These are phyloP conservation scores for Bathelium albidoporum DNA, from an alignment of 495 filamentous ascomycete genomes.

Conservation along the genomic window DNA sequence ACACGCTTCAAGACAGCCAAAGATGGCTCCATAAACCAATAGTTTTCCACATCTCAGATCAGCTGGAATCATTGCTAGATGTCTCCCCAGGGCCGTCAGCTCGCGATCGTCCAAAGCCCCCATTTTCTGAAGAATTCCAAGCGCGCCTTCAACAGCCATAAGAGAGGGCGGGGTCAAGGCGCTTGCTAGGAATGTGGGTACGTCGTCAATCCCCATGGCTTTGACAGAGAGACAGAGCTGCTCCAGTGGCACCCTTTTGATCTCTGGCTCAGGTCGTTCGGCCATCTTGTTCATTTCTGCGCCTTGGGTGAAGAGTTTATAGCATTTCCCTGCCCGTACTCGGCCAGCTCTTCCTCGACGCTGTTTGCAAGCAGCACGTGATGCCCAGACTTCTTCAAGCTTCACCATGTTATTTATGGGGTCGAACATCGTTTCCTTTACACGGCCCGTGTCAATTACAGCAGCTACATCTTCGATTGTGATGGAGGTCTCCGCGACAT, in stretches of 20 bases:
- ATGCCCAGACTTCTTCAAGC: slow-evolving; percentile 91
- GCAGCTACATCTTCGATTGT: slow-evolving; percentile 96
- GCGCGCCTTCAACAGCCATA: slow-evolving; percentile 73
- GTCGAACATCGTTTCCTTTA: slow-evolving; percentile 95
- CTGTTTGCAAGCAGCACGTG: slow-evolving; percentile 88
- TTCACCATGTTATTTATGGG: slow-evolving; percentile 88
- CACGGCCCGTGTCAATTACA: slow-evolving; percentile 87
- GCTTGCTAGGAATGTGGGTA: slow-evolving; percentile 68
- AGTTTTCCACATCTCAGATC: slow-evolving; percentile 89
- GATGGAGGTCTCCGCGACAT: slow-evolving; percentile 96
- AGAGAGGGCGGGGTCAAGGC: slow-evolving; percentile 81
- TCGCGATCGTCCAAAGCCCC: slow-evolving; percentile 77
- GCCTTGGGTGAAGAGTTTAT: slow-evolving; percentile 84
- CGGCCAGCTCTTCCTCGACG: slow-evolving; percentile 89
- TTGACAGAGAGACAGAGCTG: slow-evolving; percentile 89
- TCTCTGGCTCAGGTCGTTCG: slow-evolving; percentile 84
- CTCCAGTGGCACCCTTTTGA: slow-evolving; percentile 83
- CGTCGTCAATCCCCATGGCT: slow-evolving; percentile 81
- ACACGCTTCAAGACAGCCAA: slow-evolving; percentile 78
- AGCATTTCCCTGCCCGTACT: slow-evolving; percentile 83
- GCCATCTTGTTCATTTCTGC: slow-evolving; percentile 73
- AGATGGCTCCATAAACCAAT: slow-evolving; percentile 90
- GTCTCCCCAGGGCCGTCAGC: slow-evolving; percentile 79
- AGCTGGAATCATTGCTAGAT: slow-evolving; percentile 87
- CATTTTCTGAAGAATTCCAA: slow-evolving; percentile 67